Percentiles rank a stretch among this genome's conserved stretches.
phyloP scores from a whole-genome alignment of 139 green algal genomes.

The Picochlorum costavermella region DNA sequence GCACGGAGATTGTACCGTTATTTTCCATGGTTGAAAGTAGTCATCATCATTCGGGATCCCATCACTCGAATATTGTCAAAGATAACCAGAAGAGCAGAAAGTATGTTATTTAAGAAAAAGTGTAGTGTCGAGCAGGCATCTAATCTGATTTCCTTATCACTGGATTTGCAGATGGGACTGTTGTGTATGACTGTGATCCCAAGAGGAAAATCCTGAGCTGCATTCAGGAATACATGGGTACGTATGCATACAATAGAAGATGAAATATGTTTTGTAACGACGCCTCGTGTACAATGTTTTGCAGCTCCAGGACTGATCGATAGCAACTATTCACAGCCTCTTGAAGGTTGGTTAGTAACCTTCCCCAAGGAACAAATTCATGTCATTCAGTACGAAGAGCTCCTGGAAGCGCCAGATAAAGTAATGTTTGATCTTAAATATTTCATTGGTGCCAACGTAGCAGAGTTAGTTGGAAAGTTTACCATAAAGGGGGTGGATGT shows the following conservation, averaged over 20 bases:
- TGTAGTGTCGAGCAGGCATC: neutral
- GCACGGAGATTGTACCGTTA: slow-evolving; percentile 8
- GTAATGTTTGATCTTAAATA: slow-evolving; percentile 10
- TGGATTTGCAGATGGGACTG: neutral
- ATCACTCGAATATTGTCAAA: slow-evolving; percentile 7
- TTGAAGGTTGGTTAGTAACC: slow-evolving; percentile 1
- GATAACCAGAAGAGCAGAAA: neutral
- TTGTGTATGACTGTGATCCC: neutral
- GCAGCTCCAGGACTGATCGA: slow-evolving; percentile 5
- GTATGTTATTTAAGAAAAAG: neutral
- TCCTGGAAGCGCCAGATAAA: slow-evolving; percentile 7
- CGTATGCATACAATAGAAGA: neutral
- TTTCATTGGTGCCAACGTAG: slow-evolving; percentile 7
- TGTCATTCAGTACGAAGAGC: slow-evolving; percentile 11
- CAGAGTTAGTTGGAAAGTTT: neutral
- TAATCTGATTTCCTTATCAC: neutral
- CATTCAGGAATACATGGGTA: neutral
- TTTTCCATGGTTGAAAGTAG: slow-evolving; percentile 13
- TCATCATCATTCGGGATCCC: slow-evolving; percentile 5
- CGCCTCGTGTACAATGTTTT: neutral
- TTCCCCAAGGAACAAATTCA: slow-evolving; percentile 8
- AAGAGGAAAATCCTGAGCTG: neutral
- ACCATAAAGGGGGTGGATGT: neutral
- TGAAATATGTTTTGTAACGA: neutral
- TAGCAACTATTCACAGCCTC: slow-evolving; percentile 11